Conservation (phyloP, 164 flowering plant genomes). For the Nymphaea thermarum region DNA sequence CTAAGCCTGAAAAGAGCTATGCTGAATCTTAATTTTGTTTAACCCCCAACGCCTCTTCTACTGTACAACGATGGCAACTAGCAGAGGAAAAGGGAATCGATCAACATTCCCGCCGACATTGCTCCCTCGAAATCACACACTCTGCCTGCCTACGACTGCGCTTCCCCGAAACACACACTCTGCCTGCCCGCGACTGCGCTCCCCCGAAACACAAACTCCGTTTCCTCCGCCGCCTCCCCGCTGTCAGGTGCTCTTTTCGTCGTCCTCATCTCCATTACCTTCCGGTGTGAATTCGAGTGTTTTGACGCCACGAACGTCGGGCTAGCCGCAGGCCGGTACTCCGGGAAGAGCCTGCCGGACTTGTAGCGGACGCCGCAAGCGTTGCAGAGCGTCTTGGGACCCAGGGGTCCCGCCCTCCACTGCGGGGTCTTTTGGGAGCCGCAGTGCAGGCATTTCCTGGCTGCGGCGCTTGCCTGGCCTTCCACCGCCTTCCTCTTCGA, state of each 20-base stretch:
- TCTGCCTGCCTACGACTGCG: too few relatives aligned
- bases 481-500: constrained; percentile 33
- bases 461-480: constrained; percentile 5
- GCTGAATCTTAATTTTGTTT: too few relatives aligned
- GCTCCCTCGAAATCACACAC: too few relatives aligned
- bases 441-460: constrained; percentile 72
- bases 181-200: background rate
- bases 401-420: constrained; percentile 96
- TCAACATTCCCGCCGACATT: too few relatives aligned
- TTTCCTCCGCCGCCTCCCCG: background rate
- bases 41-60: too few relatives aligned
- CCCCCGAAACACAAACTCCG: constrained; percentile 8
- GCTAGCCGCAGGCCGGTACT: constrained; percentile 95
- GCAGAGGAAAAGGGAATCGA: too few relatives aligned
- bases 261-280: constrained; percentile 79
- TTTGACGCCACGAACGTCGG: constrained; percentile 69
- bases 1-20: too few relatives aligned
- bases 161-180: background rate
- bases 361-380: constrained; percentile 94
- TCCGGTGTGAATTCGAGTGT: constrained; percentile 91
- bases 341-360: constrained; percentile 87
- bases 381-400: constrained; percentile 93
- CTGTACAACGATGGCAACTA: too few relatives aligned
- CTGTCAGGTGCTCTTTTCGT: constrained; percentile 1
- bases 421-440: constrained; percentile 92